A percentile compares a stretch with the other conserved stretches of the same genome.
phyloP scores from a whole-genome alignment of 2,329 filamentous ascomycete genomes.

The Ophiostoma pallidulum region DNA sequence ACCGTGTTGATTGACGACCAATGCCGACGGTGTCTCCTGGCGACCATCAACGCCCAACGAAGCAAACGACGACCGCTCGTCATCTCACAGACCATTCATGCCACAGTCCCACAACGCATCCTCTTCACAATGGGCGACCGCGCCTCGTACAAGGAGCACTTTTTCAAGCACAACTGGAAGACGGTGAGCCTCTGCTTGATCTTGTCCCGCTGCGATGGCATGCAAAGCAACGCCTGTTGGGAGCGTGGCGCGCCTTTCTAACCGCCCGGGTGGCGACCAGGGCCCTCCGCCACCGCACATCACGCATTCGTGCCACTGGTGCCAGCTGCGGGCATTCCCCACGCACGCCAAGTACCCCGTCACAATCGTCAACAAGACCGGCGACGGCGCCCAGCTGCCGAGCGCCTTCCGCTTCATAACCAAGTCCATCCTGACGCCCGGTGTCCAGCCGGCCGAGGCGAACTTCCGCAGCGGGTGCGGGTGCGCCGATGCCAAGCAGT shows the following conservation, averaged over 20 bases:
- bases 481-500: slow-evolving; percentile 52
- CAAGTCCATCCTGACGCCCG: slow-evolving; percentile 47
- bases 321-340: slow-evolving; percentile 47
- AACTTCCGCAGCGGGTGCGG: slow-evolving; percentile 61
- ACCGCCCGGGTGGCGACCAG: too few species aligned
- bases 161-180: slow-evolving; percentile 17
- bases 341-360: slow-evolving; percentile 43
- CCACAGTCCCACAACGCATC: too few species aligned
- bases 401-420: slow-evolving; percentile 61
- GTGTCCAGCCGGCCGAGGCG: slow-evolving; percentile 48
- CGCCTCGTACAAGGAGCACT: slow-evolving; percentile 11
- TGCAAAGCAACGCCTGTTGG: too few species aligned
- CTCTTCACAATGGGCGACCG: slow-evolving; percentile 12
- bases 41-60: too few species aligned
- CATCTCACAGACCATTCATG: too few species aligned
- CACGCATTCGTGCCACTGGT: slow-evolving; percentile 46
- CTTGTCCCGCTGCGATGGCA: too few species aligned
- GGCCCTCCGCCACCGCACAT: slow-evolving; percentile 3
- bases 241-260: too few species aligned
- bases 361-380: slow-evolving; percentile 54
- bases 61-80: too few species aligned
- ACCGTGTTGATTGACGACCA: too few species aligned
- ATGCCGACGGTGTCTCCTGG: too few species aligned
- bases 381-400: slow-evolving; percentile 43
- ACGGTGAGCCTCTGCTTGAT: slow-evolving; percentile 6